Base-by-base conservation (phyloP, 805 yeast genomes). In the Allodekkera sacchari region DNA sequence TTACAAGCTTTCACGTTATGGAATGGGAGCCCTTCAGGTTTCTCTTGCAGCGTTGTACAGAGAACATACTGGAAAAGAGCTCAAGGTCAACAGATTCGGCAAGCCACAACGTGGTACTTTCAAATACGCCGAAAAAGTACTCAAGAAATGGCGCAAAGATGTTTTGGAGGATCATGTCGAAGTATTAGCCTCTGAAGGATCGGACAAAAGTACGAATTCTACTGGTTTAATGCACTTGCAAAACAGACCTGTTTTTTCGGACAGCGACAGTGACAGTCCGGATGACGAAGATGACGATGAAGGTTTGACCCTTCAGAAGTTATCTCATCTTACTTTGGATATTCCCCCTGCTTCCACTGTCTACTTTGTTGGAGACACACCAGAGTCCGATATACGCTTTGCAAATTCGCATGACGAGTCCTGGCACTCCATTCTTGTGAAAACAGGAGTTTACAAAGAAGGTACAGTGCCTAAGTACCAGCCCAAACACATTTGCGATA, bases 11-110 rank as follows among this genome's bases (percentile, higher is more conserved):
- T 74, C 85, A 12, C 68, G 96, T 52, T 83, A 85, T 52, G 95
- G 95, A 39, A 87, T 85, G 94, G 96, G 96, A 37, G 95, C 96
- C 4, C 65, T 85, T 42, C 95, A 84, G 55, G 87, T 83, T 24
- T 80, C 94, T 14, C 76, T 84, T 48, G 87, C 88, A 34, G 92
- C 94, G 0, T 64, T 85, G 36, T 85, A 76, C 59, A 71, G 77
- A 52, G 94, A 83, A 47, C 85, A 80, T 48, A 83, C 95, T 2
- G 94, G 94, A 36, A 69, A 67, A 42, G 88, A 82, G 44, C 65
- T 85, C 45, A 74, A 76, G 48, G 88, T 82, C 28, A 82, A 81
- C 31, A 65, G 94, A 50, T 85, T 83, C 48, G 95, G 95, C 50
- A 85, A 85, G 57, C 95, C 95, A 1, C 92, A 85, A 53, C 67